phyloP scores from a whole-genome alignment of 768 basidiomycete genomes.

The Heimioporus sp. region DNA sequence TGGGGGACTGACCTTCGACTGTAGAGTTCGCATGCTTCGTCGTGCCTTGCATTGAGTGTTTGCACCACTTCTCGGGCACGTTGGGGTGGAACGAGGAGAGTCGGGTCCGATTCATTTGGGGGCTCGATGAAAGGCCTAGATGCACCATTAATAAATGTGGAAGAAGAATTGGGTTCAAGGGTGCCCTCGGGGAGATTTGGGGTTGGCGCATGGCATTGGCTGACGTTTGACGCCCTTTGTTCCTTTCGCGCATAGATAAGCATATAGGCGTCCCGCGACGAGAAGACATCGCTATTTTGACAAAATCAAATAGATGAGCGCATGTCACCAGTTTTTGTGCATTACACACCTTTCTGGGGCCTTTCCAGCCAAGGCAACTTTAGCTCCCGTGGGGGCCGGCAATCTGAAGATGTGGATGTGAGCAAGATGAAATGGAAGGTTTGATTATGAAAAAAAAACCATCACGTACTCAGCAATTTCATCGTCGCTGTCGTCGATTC shows the following conservation, averaged over 20 bases:
- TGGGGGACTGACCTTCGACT: slow-evolving; percentile 41
- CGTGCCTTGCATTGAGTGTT: slow-evolving; percentile 53
- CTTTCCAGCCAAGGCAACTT: slow-evolving; percentile 22
- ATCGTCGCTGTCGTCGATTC: slow-evolving; percentile 61
- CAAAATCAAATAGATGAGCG: slow-evolving; percentile 20
- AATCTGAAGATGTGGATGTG: slow-evolving; percentile 17
- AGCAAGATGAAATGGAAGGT: slow-evolving; percentile 17
- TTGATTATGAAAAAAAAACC: slow-evolving; percentile 9
- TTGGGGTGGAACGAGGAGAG: slow-evolving; percentile 47
- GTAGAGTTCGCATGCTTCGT: slow-evolving; percentile 50
- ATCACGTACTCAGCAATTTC: slow-evolving; percentile 37
- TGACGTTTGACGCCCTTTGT: slow-evolving; percentile 6
- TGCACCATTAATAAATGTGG: slow-evolving; percentile 19
- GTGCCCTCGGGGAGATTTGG: slow-evolving; percentile 16
- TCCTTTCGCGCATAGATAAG: slow-evolving; percentile 73
- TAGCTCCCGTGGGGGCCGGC: slow-evolving; percentile 17
- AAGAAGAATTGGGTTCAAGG: slow-evolving; percentile 10
- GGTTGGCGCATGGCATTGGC: slow-evolving; percentile 10
- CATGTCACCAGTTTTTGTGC: slow-evolving; percentile 61
- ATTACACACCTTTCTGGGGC: slow-evolving; percentile 71
- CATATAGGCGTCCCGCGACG: slow-evolving; percentile 93
- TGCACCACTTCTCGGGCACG: slow-evolving; percentile 54
- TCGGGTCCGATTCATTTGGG: slow-evolving; percentile 8
- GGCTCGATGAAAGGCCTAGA: slow-evolving; percentile 13
- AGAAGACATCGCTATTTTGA: slow-evolving; percentile 43